Base-by-base conservation (phyloP, 148 eudicot genomes). In the Suaeda aralocaspica region DNA sequence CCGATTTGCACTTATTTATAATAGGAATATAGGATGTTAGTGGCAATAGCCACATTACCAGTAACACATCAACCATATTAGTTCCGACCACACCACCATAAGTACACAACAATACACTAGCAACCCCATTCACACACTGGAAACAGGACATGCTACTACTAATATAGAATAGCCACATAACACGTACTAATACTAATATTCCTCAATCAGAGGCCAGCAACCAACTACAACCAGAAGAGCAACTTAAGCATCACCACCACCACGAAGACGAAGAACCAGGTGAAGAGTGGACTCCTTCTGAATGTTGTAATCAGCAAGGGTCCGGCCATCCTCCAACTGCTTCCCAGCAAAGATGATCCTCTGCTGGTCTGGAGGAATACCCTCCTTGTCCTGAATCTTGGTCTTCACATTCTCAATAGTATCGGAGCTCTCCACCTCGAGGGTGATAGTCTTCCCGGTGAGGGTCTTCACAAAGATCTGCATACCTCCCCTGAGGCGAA, bases 221-320 rank as follows among this genome's bases (percentile, higher is more conserved):
- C n/a, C n/a, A n/a, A n/a, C n/a, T n/a, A n/a, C n/a, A n/a, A n/a
- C n/a, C n/a, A 16, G 6, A 2, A 16, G 2, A 21, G 3, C 8
- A 0, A 25, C 18, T n/a, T 55, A 71, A 42, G 66, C 53, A 73
- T 45, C 64, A 39, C 61, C 72, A 39, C 61, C 72, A 4, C 67
- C 72, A 50, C 78, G 67, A 42, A 74, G 61, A 61, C 78, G 68
- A 0, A 68, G 72, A 15, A 74, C 60, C 4, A 74, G 61, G 28
- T 74, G 70, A 9, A 73, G 51, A 18, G 62, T 73, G 1, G 73
- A 75, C 26, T 62, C 73, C 51, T 75, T 62, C 30, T 68, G 67
- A 44, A 75, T 75, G 57, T 69, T 75, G 62, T 69, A 75, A 33
- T 69, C 78, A 19, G 69, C 78, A 52, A 75, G 45, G 13, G 68